phyloP scores from a whole-genome alignment of 176 grass and related monocot species.

The Zoysia japonica region DNA sequence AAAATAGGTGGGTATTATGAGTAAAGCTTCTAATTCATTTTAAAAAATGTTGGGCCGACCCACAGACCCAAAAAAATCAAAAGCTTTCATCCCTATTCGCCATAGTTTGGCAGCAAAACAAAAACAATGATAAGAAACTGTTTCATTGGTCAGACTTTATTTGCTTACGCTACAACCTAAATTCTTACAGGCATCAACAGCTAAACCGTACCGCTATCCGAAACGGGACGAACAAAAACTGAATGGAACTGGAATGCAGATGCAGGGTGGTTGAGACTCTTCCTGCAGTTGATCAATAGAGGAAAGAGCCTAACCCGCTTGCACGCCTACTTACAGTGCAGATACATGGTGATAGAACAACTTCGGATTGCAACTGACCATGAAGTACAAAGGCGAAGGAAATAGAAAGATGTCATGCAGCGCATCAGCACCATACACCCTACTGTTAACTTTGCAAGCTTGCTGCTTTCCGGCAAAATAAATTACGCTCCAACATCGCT shows the following conservation, averaged over 20 bases:
- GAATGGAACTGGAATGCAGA: constrained; percentile 17
- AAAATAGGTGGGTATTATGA: no score
- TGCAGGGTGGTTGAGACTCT: constrained; percentile 23
- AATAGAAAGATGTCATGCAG: constrained; percentile 27
- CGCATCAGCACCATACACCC: background rate
- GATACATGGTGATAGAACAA: constrained; percentile 26
- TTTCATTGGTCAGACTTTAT: constrained; percentile 34
- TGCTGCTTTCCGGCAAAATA: background rate
- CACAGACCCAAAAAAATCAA: no score
- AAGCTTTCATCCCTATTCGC: no score
- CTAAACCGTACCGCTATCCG: constrained; percentile 31
- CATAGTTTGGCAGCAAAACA: background rate
- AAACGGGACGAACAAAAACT: constrained; percentile 6
- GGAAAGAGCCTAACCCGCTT: constrained; percentile 29
- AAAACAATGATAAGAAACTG: background rate
- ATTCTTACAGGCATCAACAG: constrained; percentile 39
- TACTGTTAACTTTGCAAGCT: constrained; percentile 25
- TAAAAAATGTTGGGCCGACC: no score
- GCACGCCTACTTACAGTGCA: constrained; percentile 43
- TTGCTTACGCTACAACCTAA: constrained; percentile 38
- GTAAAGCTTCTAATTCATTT: no score
- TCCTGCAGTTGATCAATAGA: constrained; percentile 26
- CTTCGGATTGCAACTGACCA: constrained; percentile 10
- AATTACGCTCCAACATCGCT: no score
- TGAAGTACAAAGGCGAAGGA: constrained; percentile 16